phyloP scores from a whole-genome alignment of 1,139 yeast species.

The Casaregolazyma suthepensis region DNA sequence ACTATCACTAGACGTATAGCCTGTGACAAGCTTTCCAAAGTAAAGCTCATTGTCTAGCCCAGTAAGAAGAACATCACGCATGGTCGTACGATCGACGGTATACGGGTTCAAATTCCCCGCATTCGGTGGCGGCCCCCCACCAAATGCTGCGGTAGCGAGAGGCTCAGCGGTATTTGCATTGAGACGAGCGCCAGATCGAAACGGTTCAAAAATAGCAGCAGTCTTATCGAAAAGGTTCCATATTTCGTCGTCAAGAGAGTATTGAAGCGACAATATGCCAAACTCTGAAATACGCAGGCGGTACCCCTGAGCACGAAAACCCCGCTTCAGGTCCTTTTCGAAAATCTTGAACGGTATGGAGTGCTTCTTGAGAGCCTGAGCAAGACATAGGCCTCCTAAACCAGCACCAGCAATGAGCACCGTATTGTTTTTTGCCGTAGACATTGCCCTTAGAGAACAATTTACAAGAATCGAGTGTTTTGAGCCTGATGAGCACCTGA shows the following conservation, averaged over 20 bases:
- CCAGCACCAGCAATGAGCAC: slow-evolving; percentile 1
- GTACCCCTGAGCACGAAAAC: slow-evolving; percentile 4
- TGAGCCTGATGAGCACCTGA: neutral
- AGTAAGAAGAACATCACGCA: neutral
- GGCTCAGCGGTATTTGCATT: neutral
- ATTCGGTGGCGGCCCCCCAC: neutral
- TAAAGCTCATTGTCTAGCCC: neutral
- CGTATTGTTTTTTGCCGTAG: neutral
- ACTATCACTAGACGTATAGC: neutral
- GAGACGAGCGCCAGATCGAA: neutral
- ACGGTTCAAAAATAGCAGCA: neutral
- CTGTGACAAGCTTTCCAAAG: neutral
- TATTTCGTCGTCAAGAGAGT: neutral
- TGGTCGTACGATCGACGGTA: neutral
- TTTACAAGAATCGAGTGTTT: neutral
- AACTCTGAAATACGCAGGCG: neutral
- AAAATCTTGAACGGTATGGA: neutral
- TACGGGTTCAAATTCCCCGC: neutral
- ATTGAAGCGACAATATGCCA: neutral
- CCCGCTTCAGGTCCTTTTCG: neutral
- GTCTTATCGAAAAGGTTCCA: slow-evolving; percentile 2
- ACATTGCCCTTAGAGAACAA: neutral
- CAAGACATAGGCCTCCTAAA: neutral
- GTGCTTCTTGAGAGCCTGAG: slow-evolving; percentile 2
- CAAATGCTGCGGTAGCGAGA: neutral